phyloP scores from a whole-genome alignment of 768 basidiomycete species.

The Lactifluus echinatus region DNA sequence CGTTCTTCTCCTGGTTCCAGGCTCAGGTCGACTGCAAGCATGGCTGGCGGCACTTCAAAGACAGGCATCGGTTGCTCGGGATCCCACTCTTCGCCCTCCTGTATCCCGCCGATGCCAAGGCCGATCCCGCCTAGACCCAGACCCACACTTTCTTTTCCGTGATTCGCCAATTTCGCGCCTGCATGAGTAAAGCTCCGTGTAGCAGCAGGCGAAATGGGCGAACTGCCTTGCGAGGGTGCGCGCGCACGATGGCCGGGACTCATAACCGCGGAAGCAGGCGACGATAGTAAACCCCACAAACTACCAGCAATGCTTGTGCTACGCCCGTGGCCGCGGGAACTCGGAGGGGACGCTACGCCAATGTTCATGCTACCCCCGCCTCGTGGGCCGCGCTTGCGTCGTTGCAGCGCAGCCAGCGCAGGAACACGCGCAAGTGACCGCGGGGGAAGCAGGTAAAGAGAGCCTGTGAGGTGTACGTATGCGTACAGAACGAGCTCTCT shows the following conservation, averaged over 20 bases:
- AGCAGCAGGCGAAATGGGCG: slow-evolving; percentile 10
- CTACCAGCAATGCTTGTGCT: slow-evolving; percentile 42
- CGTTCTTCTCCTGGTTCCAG: slow-evolving; percentile 78
- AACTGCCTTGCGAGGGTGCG: slow-evolving; percentile 19
- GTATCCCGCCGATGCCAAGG: slow-evolving; percentile 3
- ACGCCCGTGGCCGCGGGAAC: slow-evolving; percentile 34
- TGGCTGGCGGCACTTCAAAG: slow-evolving; percentile 74
- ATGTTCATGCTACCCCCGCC: slow-evolving; percentile 83
- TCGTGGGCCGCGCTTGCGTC: slow-evolving; percentile 41
- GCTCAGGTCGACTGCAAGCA: slow-evolving; percentile 82
- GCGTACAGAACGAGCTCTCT: slow-evolving; percentile 73
- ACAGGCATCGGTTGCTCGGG: slow-evolving; percentile 69
- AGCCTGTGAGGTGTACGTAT: slow-evolving; percentile 73
- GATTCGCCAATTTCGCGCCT: slow-evolving; percentile 6
- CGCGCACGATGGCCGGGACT: slow-evolving; percentile 22
- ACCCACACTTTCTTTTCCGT: slow-evolving; percentile 23
- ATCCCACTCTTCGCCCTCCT: slow-evolving; percentile 40
- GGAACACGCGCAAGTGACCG: slow-evolving; percentile 36
- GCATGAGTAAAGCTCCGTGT: slow-evolving; percentile 10
- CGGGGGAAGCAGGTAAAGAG: slow-evolving; percentile 48
- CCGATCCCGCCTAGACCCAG: slow-evolving; percentile 28
- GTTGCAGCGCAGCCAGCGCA: slow-evolving; percentile 40
- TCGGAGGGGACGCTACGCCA: slow-evolving; percentile 35
- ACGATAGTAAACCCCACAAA: slow-evolving; percentile 32
- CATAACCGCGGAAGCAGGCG: slow-evolving; percentile 17